These are phyloP conservation scores for Conticribra guillardii DNA, from an alignment of 108 stramenopile genomes.

Conservation along the genomic window DNA sequence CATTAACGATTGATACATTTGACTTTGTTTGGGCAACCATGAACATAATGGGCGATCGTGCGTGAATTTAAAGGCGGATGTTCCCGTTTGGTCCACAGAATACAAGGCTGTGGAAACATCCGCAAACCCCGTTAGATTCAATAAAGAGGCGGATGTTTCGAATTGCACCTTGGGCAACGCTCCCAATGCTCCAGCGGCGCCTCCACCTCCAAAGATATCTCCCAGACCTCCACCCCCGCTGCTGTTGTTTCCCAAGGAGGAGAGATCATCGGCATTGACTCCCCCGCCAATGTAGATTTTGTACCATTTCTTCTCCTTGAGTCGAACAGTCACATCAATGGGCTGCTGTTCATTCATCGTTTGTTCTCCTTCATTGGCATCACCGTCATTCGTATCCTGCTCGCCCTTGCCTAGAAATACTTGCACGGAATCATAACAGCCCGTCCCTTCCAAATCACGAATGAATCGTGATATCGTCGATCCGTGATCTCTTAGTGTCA, in stretches of 20 bases:
- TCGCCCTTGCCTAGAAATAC: slow-evolving; percentile 46
- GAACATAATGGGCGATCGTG: slow-evolving; percentile 79
- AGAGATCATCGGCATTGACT: slow-evolving; percentile 70
- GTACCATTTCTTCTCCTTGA: slow-evolving; percentile 89
- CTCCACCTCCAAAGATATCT: slow-evolving; percentile 1
- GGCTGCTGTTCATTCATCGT: not conserved
- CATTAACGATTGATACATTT: slow-evolving; percentile 40
- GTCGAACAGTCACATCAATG: slow-evolving; percentile 52
- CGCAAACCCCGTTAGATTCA: slow-evolving; percentile 70
- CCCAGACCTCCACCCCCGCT: no score
- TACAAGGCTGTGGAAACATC: slow-evolving; percentile 69
- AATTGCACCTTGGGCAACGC: slow-evolving; percentile 78
- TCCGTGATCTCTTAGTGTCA: slow-evolving; percentile 43
- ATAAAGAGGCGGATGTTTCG: slow-evolving; percentile 65
- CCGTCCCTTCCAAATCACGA: slow-evolving; percentile 61
- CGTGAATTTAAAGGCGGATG: slow-evolving; percentile 41
- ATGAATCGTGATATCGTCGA: slow-evolving; percentile 46
- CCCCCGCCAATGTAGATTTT: slow-evolving; percentile 81
- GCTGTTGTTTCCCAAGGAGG: no score
- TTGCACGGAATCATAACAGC: slow-evolving; percentile 74
- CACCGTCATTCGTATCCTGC: no score
- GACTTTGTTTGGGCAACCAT: slow-evolving; percentile 41
- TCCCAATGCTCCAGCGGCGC: slow-evolving; percentile 1
- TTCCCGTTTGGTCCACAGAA: slow-evolving; percentile 74
- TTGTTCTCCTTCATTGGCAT: slow-evolving; percentile 34